Evolutionary conservation across 805 yeast species (phyloP).

Genomic region (Starmerella scarabaei): DNA sequence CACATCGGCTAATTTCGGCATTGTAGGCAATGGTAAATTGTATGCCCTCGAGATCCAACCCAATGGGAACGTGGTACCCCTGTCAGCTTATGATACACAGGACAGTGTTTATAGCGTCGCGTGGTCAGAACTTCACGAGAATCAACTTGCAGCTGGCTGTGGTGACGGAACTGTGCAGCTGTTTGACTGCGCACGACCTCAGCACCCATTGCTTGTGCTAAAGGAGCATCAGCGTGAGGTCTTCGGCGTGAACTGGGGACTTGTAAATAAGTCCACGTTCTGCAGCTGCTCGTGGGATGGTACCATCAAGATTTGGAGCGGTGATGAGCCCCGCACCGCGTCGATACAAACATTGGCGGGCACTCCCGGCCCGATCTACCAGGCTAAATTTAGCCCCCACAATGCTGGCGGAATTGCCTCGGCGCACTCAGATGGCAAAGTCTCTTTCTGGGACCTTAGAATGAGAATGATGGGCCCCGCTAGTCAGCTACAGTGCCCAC

Average conservation of each 20-base stretch:
- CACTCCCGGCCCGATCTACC: constrained; percentile 41
- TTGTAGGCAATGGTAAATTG: constrained; percentile 86
- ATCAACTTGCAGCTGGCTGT: constrained; percentile 66
- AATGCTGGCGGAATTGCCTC: constrained; percentile 55
- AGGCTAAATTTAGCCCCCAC: constrained; percentile 74
- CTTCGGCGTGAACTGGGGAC: constrained; percentile 60
- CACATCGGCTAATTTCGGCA: constrained; percentile 80
- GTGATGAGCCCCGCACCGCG: constrained; percentile 2
- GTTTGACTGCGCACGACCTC: constrained; percentile 49
- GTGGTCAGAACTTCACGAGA: constrained; percentile 87
- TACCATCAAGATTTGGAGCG: constrained; percentile 42
- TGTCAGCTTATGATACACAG: constrained; percentile 67
- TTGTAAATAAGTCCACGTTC: constrained; percentile 53
- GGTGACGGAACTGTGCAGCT: constrained; percentile 85
- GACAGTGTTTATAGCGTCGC: constrained; percentile 80
- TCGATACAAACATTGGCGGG: constrained; percentile 15
- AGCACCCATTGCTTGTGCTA: constrained; percentile 23
- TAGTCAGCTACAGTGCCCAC: constrained; percentile 40
- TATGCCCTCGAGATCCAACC: constrained; percentile 55
- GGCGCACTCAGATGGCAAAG: constrained; percentile 60
- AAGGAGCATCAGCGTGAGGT: constrained; percentile 70
- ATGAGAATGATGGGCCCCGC: constrained; percentile 24
- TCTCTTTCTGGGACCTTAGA: constrained; percentile 75
- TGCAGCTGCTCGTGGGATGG: constrained; percentile 91
- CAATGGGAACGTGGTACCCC: constrained; percentile 46